phyloP scores from a whole-genome alignment of 2,329 filamentous ascomycete species.

The Fusarium zealandicum region DNA sequence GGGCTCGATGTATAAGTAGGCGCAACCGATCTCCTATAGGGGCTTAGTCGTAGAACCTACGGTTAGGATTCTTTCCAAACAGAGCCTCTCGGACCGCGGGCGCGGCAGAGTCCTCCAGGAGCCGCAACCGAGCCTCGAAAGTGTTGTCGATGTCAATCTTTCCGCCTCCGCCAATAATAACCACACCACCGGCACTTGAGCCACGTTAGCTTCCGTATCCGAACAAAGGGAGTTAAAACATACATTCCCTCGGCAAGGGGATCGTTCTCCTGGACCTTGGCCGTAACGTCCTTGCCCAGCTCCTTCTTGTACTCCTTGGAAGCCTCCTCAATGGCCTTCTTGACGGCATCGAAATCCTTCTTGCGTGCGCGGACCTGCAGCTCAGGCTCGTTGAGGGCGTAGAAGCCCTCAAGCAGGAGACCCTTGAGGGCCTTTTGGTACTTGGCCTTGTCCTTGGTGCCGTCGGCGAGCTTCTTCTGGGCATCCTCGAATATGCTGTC shows the following conservation, averaged over 20 bases:
- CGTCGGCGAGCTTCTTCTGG: conserved; percentile 70
- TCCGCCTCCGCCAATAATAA: conserved; percentile 80
- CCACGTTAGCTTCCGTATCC: conserved; percentile 34
- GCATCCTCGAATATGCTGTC: conserved; percentile 88
- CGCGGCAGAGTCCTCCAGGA: conserved; percentile 85
- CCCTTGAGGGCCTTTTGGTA: conserved; percentile 81
- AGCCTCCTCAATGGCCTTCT: conserved; percentile 80
- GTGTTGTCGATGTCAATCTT: conserved; percentile 99
- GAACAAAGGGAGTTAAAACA: conserved; percentile 50
- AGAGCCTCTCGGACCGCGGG: conserved; percentile 85
- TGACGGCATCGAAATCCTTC: conserved; percentile 77
- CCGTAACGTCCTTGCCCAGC: conserved; percentile 71
- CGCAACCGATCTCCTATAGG: conserved; percentile 9
- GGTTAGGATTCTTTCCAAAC: conserved; percentile 94
- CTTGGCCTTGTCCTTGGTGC: conserved; percentile 72
- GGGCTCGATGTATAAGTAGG: conserved; percentile 22
- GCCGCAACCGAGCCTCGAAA: conserved; percentile 85
- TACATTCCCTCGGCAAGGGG: conserved; percentile 83
- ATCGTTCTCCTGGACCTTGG: conserved; percentile 79
- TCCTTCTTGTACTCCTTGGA: conserved; percentile 84
- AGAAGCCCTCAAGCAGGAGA: conserved; percentile 87
- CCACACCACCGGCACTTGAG: conserved; percentile 79
- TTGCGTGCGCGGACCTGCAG: conserved; percentile 78
- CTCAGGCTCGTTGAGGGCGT: conserved; percentile 83
- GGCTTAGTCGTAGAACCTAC: conserved; percentile 88